phyloP scores from a whole-genome alignment of 495 filamentous ascomycete species.

The Stereocaulon alpinum region DNA sequence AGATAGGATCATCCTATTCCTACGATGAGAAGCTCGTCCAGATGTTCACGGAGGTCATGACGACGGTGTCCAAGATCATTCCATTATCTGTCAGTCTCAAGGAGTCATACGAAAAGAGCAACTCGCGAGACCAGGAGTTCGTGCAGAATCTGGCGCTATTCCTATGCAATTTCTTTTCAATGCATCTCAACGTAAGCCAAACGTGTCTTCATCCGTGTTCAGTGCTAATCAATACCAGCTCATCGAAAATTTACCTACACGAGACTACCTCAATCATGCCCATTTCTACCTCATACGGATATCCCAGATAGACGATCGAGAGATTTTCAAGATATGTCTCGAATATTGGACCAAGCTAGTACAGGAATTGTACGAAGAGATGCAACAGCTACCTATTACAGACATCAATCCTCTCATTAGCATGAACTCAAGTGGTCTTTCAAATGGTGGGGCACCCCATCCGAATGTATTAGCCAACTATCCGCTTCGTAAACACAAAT shows the following conservation, averaged over 20 bases:
- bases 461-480: constrained; percentile 73
- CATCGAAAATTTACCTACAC: constrained; percentile 89
- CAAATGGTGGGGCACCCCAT: constrained; percentile 75
- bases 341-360: constrained; percentile 99
- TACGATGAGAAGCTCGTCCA: constrained; percentile 90
- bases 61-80: constrained; percentile 79
- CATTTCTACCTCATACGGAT: constrained; percentile 98
- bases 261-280: constrained; percentile 85
- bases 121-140: constrained; percentile 91
- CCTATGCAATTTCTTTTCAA: constrained; percentile 87
- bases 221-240: constrained; percentile 43
- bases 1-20: constrained; percentile 62
- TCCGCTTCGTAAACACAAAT: constrained; percentile 94
- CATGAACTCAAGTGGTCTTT: constrained; percentile 58
- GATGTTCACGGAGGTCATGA: constrained; percentile 95
- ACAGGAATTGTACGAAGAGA: constrained; percentile 97
- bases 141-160: constrained; percentile 94
- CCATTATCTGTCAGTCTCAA: constrained; percentile 83
- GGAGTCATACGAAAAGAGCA: constrained; percentile 77
- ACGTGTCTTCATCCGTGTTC: background rate
- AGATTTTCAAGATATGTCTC: constrained; percentile 98
- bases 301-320: constrained; percentile 94
- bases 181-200: constrained; percentile 68
- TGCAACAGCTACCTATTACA: constrained; percentile 85
- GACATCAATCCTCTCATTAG: constrained; percentile 81